Conservation (phyloP, 164 flowering plant genomes). For the Euptelea pleiosperma region DNA sequence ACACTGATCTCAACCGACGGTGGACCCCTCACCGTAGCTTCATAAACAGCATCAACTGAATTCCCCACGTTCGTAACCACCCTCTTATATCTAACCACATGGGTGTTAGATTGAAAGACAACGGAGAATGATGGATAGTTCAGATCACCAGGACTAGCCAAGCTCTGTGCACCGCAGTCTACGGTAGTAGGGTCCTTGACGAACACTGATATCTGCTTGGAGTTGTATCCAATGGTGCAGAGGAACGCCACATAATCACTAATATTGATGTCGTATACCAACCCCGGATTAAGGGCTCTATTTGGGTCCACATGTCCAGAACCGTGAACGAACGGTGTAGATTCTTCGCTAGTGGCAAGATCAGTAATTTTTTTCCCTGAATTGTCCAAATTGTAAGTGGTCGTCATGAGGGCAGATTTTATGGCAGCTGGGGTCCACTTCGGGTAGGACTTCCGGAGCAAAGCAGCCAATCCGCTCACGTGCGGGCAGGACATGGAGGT, state of each 20-base stretch:
- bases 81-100: constrained; percentile 3
- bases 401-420: constrained; percentile 28
- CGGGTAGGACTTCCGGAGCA: constrained; percentile 19
- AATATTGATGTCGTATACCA: constrained; percentile 16
- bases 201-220: neutral
- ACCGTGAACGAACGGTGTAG: constrained; percentile 22
- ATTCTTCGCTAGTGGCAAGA: constrained; percentile 9
- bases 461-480: constrained; percentile 27
- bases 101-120: neutral
- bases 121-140: constrained; percentile 27
- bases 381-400: constrained; percentile 17
- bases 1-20: constrained; percentile 40
- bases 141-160: constrained; percentile 7
- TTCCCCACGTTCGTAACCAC: constrained; percentile 14
- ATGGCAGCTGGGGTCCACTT: constrained; percentile 27
- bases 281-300: constrained; percentile 21
- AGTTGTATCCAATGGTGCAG: constrained; percentile 10
- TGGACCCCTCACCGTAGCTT: neutral
- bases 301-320: constrained; percentile 26
- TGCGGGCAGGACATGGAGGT: constrained; percentile 33
- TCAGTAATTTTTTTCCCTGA: constrained; percentile 12
- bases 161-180: neutral
- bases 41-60: constrained; percentile 7
- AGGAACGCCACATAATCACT: constrained; percentile 20
- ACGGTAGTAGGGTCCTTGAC: neutral